A percentile compares a stretch with the other conserved stretches of the same genome.
These are phyloP conservation scores for Sugiyamaella qingdaonensis DNA, from an alignment of 805 yeast genomes.

Conservation along the genomic window DNA sequence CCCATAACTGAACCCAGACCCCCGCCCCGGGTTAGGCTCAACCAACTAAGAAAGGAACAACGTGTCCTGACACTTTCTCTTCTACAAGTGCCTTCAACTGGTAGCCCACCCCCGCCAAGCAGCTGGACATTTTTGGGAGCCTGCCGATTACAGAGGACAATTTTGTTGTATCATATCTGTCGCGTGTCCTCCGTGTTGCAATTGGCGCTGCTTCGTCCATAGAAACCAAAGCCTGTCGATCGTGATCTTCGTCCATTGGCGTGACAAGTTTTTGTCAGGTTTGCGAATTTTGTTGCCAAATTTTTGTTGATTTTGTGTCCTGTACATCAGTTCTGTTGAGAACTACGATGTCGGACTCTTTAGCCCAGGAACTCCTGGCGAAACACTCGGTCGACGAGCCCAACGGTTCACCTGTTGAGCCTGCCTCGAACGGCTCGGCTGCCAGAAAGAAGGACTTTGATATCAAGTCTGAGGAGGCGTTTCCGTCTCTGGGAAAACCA, in stretches of 20 bases:
- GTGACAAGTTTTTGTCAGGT: too few species aligned
- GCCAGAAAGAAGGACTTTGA: slow-evolving; percentile 17
- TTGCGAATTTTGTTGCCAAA: too few species aligned
- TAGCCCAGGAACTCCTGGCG: slow-evolving; percentile 23
- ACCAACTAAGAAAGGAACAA: background rate
- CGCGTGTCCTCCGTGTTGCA: too few species aligned
- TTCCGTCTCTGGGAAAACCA: slow-evolving; percentile 28
- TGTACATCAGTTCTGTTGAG: background rate
- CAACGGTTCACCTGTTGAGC: background rate
- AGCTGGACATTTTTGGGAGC: too few species aligned
- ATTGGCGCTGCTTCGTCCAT: too few species aligned
- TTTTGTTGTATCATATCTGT: too few species aligned
- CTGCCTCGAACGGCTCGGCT: background rate
- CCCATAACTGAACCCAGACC: background rate
- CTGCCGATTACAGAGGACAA: too few species aligned
- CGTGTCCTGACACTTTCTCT: background rate
- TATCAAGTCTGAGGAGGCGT: slow-evolving; percentile 28
- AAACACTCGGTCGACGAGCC: slow-evolving; percentile 15
- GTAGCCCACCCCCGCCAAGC: too few species aligned
- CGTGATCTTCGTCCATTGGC: background rate
- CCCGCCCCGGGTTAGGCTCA: background rate
- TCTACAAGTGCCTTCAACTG: background rate
- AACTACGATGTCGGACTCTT: slow-evolving; percentile 11
- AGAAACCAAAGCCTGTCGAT: background rate
- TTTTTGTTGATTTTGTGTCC: too few species aligned